Evolutionary conservation across 2,329 filamentous ascomycete species (phyloP).

Genomic region (Hymenotorrendiella dingleyae): DNA sequence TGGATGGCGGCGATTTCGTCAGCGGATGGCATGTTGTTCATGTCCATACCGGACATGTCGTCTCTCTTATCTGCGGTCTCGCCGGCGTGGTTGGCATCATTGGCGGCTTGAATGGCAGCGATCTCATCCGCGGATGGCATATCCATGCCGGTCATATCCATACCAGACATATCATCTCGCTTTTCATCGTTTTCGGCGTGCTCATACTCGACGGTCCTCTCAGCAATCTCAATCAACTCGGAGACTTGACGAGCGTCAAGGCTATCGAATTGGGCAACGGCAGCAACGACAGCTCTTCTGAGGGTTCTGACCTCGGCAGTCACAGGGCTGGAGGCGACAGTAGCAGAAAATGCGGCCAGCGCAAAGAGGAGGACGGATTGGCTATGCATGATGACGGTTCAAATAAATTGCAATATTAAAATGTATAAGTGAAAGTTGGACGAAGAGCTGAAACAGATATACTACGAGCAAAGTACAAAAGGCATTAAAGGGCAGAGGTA

Average conservation of each 20-base stretch:
- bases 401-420: not conserved
- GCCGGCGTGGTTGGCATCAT: not conserved
- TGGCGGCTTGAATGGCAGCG: not conserved
- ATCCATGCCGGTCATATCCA: not conserved
- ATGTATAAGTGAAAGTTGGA: not conserved
- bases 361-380: constrained; percentile 13
- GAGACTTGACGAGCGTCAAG: constrained; percentile 2
- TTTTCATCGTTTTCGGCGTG: not conserved
- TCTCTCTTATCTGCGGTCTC: not conserved
- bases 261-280: constrained; percentile 4
- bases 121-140: not conserved
- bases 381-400: constrained; percentile 10
- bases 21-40: not conserved
- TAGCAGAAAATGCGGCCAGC: constrained; percentile 14
- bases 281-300: constrained; percentile 8
- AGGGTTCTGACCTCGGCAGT: constrained; percentile 6
- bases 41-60: not conserved
- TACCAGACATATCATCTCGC: not conserved
- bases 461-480: not conserved
- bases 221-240: constrained; percentile 14
- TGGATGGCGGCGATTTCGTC: not conserved
- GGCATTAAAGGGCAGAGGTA: not conserved
- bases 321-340: constrained; percentile 7
- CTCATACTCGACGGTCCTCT: no score
- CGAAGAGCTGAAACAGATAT: not conserved